These are phyloP conservation scores for Byssoonygena ceratinophila DNA, from an alignment of 2,329 filamentous ascomycete species.

Conservation along the genomic window DNA sequence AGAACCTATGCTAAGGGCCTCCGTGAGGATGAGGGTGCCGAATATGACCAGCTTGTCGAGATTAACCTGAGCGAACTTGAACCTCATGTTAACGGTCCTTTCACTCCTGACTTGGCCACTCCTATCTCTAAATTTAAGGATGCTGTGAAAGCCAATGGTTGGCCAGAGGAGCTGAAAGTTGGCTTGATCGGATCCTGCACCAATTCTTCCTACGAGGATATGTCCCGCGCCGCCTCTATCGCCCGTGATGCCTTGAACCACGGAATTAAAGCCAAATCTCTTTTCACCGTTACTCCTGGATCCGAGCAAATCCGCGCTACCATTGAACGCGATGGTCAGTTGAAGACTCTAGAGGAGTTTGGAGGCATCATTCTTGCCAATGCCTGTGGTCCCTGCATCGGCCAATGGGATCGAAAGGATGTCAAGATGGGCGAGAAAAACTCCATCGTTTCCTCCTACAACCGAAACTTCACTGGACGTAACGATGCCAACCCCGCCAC, in stretches of 20 bases:
- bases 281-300: constrained; percentile 92
- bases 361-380: constrained; percentile 92
- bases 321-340: constrained; percentile 79
- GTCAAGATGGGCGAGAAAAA: constrained; percentile 93
- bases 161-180: constrained; percentile 94
- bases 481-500: constrained; percentile 94
- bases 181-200: constrained; percentile 98
- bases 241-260: constrained; percentile 82
- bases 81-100: constrained; percentile 96
- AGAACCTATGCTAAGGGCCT: constrained; percentile 76
- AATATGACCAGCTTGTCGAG: constrained; percentile 94
- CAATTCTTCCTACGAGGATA: constrained; percentile 81
- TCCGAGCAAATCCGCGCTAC: constrained; percentile 95
- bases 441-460: constrained; percentile 97
- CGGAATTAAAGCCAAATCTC: constrained; percentile 82
- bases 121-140: constrained; percentile 97
- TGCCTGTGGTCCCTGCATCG: constrained; percentile 85
- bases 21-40: constrained; percentile 72
- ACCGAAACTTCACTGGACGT: constrained; percentile 98
- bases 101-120: constrained; percentile 95
- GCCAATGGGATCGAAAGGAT: constrained; percentile 88
- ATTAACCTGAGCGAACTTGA: constrained; percentile 92
- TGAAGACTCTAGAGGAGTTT: constrained; percentile 91
- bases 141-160: constrained; percentile 85
- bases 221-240: constrained; percentile 86